phyloP scores from a whole-genome alignment of 495 filamentous ascomycete species.

The Xanthoparmelia taractica region DNA sequence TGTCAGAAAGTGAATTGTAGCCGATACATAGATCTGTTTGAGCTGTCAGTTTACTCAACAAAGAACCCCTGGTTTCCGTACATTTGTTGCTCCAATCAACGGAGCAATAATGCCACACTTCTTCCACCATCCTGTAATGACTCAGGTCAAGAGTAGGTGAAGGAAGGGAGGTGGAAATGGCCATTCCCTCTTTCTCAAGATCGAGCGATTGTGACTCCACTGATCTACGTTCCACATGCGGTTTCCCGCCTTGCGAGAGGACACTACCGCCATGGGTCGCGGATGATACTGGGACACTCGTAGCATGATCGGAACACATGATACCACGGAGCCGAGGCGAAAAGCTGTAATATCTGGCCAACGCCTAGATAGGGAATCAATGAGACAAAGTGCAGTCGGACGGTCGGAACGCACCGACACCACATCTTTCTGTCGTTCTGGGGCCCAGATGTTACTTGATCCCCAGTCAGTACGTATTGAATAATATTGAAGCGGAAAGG shows the following conservation, averaged over 20 bases:
- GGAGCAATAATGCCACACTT: conserved; percentile 60
- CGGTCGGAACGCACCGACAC: conserved; percentile 37
- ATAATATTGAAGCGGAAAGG: conserved; percentile 18
- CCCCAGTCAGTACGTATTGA: background rate
- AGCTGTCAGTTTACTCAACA: conserved; percentile 10
- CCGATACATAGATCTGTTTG: conserved; percentile 65
- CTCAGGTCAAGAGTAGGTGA: conserved; percentile 29
- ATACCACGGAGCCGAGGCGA: conserved; percentile 58
- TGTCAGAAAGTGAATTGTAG: conserved; percentile 68
- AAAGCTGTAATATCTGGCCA: conserved; percentile 56
- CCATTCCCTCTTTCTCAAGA: conserved; percentile 13
- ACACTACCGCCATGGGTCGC: background rate
- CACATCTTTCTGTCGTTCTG: conserved; percentile 49
- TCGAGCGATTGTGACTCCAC: conserved; percentile 13
- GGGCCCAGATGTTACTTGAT: conserved; percentile 63
- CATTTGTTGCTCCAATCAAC: conserved; percentile 53
- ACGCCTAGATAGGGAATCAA: conserved; percentile 22
- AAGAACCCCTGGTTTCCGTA: conserved; percentile 25
- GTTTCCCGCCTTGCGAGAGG: background rate
- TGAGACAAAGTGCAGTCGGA: background rate
- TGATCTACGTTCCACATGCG: conserved; percentile 10
- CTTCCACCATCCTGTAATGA: conserved; percentile 47
- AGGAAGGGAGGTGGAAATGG: background rate
- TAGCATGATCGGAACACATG: conserved; percentile 52
- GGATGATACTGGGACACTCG: conserved; percentile 8